Evolutionary conservation across 345 rosid species (phyloP).

Genomic region (Passiflora organensis): DNA sequence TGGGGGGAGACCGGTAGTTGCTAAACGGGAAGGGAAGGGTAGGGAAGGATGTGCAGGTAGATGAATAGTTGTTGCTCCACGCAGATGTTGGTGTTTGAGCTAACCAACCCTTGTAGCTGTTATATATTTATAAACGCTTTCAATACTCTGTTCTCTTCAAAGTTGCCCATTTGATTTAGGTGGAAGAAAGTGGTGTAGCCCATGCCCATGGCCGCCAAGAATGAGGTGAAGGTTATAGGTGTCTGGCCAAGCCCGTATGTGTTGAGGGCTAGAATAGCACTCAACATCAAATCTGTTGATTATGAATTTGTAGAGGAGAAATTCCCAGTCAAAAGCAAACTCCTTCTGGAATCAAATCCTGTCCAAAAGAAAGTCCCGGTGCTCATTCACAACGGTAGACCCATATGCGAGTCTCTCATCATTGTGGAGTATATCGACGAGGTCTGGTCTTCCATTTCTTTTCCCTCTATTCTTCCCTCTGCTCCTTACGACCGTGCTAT

Average conservation of each 20-base stretch:
- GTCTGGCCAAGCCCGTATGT: slow-evolving; percentile 79
- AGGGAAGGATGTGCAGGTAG: too few relatives aligned
- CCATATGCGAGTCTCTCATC: slow-evolving; percentile 60
- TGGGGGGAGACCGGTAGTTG: too few relatives aligned
- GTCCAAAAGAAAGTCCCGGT: slow-evolving; percentile 79
- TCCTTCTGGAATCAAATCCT: slow-evolving; percentile 65
- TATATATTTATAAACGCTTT: too few relatives aligned
- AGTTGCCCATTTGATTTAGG: too few relatives aligned
- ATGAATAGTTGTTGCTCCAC: too few relatives aligned
- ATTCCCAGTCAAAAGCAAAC: slow-evolving; percentile 47
- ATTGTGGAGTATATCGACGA: slow-evolving; percentile 69
- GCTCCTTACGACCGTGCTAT: slow-evolving; percentile 58
- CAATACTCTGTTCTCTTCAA: too few relatives aligned
- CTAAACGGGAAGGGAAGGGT: too few relatives aligned
- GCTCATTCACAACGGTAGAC: slow-evolving; percentile 53
- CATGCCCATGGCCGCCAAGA: too few relatives aligned
- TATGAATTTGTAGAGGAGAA: slow-evolving; percentile 59
- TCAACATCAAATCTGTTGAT: slow-evolving; percentile 54
- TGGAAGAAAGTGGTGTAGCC: too few relatives aligned
- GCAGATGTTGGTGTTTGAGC: too few relatives aligned
- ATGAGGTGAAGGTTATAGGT: slow-evolving; percentile 54
- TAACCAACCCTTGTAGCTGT: too few relatives aligned
- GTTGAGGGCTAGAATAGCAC: slow-evolving; percentile 63
- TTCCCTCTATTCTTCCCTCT: slow-evolving; percentile 60
- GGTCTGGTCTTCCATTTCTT: slow-evolving; percentile 55